Conservation (phyloP, 495 filamentous ascomycete species). For the Melanomma pulvis-pyrius region DNA sequence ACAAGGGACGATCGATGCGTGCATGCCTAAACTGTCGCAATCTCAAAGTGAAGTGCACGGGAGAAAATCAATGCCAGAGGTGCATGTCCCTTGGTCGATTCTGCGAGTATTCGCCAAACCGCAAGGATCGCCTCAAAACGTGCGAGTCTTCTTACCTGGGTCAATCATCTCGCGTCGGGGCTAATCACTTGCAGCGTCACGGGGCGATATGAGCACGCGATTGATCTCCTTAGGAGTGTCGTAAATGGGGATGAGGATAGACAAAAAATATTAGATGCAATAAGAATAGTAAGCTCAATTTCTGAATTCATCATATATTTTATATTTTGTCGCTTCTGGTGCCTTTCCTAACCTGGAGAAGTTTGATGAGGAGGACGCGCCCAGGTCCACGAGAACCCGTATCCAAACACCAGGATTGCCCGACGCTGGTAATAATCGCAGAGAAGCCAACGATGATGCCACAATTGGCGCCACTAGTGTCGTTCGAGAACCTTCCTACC, state of each 20-base stretch:
- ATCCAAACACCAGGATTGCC: not conserved
- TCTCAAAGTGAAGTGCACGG: conserved; percentile 7
- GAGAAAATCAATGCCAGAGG: not conserved
- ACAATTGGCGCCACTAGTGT: not conserved
- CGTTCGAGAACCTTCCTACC: not conserved
- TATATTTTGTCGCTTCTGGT: not conserved
- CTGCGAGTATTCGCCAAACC: not conserved
- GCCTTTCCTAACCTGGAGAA: no score
- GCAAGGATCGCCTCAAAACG: not conserved
- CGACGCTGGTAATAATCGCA: not conserved
- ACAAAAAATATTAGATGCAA: not conserved
- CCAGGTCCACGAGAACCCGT: not conserved
- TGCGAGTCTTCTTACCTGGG: not conserved
- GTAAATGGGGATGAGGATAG: not conserved
- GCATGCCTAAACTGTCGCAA: not conserved
- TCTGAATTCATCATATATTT: not conserved
- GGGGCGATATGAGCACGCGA: not conserved
- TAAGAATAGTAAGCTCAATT: not conserved
- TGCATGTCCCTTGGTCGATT: not conserved
- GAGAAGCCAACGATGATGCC: not conserved
- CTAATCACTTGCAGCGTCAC: not conserved
- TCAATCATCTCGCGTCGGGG: not conserved
- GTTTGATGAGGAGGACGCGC: not conserved
- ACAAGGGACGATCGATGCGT: not conserved
- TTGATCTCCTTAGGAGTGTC: not conserved